Evolutionary conservation across 208 protist genomes (phyloP).

Genomic region (Paratrypanosoma confusum): DNA sequence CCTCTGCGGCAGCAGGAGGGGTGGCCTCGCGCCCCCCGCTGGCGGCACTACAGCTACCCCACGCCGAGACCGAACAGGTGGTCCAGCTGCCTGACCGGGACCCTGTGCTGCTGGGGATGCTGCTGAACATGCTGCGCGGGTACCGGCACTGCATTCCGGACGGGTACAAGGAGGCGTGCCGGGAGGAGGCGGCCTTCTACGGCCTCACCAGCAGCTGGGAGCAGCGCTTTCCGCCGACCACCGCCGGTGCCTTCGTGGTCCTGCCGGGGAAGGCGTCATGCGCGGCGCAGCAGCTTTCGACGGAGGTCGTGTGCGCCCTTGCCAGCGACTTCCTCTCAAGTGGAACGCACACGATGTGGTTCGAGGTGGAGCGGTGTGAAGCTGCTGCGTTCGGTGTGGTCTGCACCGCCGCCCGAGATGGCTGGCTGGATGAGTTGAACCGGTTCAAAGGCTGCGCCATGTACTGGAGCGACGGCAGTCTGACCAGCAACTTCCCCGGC

Average conservation of each 20-base stretch:
- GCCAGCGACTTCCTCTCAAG: slow-evolving; percentile 28
- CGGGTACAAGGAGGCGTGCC: slow-evolving; percentile 24
- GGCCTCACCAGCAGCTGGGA: slow-evolving; percentile 35
- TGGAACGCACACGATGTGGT: slow-evolving; percentile 32
- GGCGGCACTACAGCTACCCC: too few relatives aligned
- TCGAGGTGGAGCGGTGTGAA: slow-evolving; percentile 40
- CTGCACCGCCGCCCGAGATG: slow-evolving; percentile 4
- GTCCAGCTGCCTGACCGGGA: slow-evolving; percentile 24
- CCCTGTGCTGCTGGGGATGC: slow-evolving; percentile 25
- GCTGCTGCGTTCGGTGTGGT: slow-evolving; percentile 35
- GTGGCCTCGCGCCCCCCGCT: too few relatives aligned
- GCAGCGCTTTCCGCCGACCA: slow-evolving; percentile 8
- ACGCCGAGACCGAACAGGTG: not conserved
- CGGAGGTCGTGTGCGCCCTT: slow-evolving; percentile 28
- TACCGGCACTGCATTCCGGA: slow-evolving; percentile 32
- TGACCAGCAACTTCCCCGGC: slow-evolving; percentile 37
- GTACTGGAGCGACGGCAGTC: slow-evolving; percentile 59
- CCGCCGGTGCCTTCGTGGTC: not conserved
- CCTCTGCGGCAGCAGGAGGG: too few relatives aligned
- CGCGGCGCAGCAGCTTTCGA: slow-evolving; percentile 22
- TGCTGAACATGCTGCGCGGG: slow-evolving; percentile 55
- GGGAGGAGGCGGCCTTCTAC: slow-evolving; percentile 37
- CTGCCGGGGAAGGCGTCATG: too few relatives aligned
- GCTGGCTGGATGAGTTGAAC: slow-evolving; percentile 2
- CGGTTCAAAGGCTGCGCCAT: slow-evolving; percentile 19